These are phyloP conservation scores for Hanseniaspora hatyaiensis DNA, from an alignment of 805 yeast genomes.

Conservation along the genomic window DNA sequence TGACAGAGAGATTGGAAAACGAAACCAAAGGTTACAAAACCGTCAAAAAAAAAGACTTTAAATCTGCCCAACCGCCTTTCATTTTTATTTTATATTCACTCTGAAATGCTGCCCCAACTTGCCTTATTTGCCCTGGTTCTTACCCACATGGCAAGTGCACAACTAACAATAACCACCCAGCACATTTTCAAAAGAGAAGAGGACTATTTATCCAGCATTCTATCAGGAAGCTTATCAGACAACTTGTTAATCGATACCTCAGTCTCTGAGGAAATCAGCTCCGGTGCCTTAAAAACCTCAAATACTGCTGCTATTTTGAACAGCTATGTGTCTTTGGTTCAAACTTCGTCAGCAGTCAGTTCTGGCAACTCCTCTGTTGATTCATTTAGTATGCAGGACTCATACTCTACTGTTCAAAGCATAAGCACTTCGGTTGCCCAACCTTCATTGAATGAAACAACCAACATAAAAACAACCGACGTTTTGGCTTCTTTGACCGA, in stretches of 20 bases:
- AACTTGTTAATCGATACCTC: conserved; percentile 1
- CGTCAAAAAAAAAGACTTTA: too few species aligned
- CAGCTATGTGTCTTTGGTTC: background rate
- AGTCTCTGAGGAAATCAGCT: background rate
- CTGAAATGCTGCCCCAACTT: too few species aligned
- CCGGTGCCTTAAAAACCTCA: background rate
- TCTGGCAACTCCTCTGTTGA: too few species aligned
- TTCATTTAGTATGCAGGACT: too few species aligned
- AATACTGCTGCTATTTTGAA: background rate
- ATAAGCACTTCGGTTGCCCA: background rate
- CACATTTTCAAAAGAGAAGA: background rate
- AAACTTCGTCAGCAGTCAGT: background rate
- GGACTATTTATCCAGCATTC: conserved; percentile 3
- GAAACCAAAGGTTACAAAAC: too few species aligned
- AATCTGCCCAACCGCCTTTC: too few species aligned
- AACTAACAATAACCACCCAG: background rate
- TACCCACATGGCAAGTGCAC: background rate
- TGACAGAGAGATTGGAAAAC: too few species aligned
- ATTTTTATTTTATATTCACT: too few species aligned
- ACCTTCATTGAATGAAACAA: too few species aligned
- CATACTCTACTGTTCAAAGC: background rate
- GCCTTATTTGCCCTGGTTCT: background rate
- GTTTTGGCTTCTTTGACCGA: too few species aligned
- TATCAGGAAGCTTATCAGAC: conserved; percentile 5
- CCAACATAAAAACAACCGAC: too few species aligned